phyloP scores from a whole-genome alignment of 2,329 filamentous ascomycete genomes.

The Phyllosticta paracitricarpa region DNA sequence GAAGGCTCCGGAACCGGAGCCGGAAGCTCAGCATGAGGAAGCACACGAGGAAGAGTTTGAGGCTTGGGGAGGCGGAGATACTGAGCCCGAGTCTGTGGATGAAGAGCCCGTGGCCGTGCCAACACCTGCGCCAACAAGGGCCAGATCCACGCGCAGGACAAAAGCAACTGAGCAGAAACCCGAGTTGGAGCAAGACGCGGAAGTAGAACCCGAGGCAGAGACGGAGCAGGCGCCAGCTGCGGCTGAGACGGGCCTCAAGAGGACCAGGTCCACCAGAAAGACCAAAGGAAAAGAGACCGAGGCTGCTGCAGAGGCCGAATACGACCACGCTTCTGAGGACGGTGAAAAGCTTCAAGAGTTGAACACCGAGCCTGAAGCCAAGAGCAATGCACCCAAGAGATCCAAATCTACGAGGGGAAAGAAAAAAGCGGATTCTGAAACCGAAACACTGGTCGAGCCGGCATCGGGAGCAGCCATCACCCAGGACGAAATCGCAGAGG shows the following conservation, averaged over 20 bases:
- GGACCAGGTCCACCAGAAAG: not conserved
- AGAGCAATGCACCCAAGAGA: not conserved
- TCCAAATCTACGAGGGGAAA: conserved; percentile 1
- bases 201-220: not conserved
- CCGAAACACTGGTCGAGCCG: not conserved
- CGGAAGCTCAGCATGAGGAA: conserved; percentile 10
- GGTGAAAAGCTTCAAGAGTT: conserved; percentile 9
- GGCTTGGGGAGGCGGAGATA: not conserved
- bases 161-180: not conserved
- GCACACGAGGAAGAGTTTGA: not conserved
- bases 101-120: not conserved
- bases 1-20: not conserved
- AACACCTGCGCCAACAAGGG: not conserved
- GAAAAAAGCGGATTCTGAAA: conserved; percentile 15
- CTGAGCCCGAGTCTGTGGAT: not conserved
- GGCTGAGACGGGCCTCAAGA: not conserved
- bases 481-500: not conserved
- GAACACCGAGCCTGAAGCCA: not conserved
- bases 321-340: not conserved
- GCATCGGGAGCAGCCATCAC: conserved; percentile 15
- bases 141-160: not conserved
- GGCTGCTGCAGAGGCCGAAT: conserved; percentile 13
- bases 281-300: conserved; percentile 13
- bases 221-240: not conserved
- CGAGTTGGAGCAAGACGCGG: not conserved